Evolutionary conservation across 805 yeast species (phyloP), one percentile per base, ranked within the genome.

Genomic region (Lipomyces kockii): DNA sequence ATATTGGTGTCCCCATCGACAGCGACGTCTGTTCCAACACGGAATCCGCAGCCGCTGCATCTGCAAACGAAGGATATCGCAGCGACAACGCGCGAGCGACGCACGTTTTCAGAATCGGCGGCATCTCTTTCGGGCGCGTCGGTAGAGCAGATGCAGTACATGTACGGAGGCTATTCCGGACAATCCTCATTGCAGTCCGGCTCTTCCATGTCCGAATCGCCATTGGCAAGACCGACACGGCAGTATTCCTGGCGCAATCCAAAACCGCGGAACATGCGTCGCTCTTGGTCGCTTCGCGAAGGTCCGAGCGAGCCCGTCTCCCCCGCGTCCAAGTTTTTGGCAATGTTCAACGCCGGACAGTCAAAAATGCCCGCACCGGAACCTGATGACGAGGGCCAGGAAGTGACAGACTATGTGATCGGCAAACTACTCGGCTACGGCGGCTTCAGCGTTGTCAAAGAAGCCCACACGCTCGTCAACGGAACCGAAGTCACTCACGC

Each of bases 381-480:
- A 7, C 68, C 71, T 7, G 90, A 87, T 72, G 91, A 89, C 65
- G 86, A 84, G 67, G 97, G 96, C 0, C 88, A 90, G 14, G 76
- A 83, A 29, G 85, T 92, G 1, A 87, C 85, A 17, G 86, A 86
- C 71, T 82, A 83, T 79, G 76, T 75, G 37, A 76, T 92, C 37
- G 97, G 96, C 0, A 87, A 86, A 72, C 84, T 89, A 11, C 88
- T 92, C 69, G 97, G 97, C 1, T 86, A 85, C 75, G 97, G 98
- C 14, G 96, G 97, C 0, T 93, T 95, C 89, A 97, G 97, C 11
- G 84, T 88, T 35, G 89, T 92, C 11, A 80, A 97, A 66, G 94
- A 90, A 75, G 90, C 94, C 70, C 77, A 74, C 8, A 69, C 77
- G 17, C 66, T 72, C 14, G 75, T 75, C 29, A 53, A 70, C 29